phyloP scores from a whole-genome alignment of 1,284 basidiomycete genomes.

The Rhodotorula glutinis region DNA sequence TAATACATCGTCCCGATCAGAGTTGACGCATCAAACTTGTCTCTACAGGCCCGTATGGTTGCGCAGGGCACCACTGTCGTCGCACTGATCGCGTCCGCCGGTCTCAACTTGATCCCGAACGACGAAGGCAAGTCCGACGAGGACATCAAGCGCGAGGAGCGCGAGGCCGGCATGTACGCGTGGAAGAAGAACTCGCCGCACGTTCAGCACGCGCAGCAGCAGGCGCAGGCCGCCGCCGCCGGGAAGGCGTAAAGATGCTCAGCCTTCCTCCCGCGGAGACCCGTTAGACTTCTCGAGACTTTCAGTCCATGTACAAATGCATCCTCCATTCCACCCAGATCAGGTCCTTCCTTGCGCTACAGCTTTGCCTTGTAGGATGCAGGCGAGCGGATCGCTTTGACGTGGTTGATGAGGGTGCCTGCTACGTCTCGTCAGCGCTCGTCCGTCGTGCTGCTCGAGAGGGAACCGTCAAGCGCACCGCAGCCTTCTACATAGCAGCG shows the following conservation, averaged over 20 bases:
- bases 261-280: background rate
- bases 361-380: conserved; percentile 52
- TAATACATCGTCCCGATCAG: too few species aligned
- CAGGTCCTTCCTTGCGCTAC: conserved; percentile 17
- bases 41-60: conserved; percentile 35
- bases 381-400: conserved; percentile 54
- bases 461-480: conserved; percentile 11
- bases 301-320: background rate
- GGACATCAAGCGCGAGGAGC: conserved; percentile 31
- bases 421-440: conserved; percentile 56
- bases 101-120: conserved; percentile 32
- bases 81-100: conserved; percentile 37
- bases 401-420: conserved; percentile 70
- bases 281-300: too few species aligned
- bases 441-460: background rate
- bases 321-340: background rate
- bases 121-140: conserved; percentile 28
- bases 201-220: conserved; percentile 6
- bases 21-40: background rate
- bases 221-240: conserved; percentile 3
- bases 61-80: conserved; percentile 38
- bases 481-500: conserved; percentile 53
- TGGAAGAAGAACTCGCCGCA: conserved; percentile 28
- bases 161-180: conserved; percentile 35
- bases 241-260: background rate